Evolutionary conservation across 176 grass and related monocot species (phyloP).

Genomic region (Triticum monococcum): DNA sequence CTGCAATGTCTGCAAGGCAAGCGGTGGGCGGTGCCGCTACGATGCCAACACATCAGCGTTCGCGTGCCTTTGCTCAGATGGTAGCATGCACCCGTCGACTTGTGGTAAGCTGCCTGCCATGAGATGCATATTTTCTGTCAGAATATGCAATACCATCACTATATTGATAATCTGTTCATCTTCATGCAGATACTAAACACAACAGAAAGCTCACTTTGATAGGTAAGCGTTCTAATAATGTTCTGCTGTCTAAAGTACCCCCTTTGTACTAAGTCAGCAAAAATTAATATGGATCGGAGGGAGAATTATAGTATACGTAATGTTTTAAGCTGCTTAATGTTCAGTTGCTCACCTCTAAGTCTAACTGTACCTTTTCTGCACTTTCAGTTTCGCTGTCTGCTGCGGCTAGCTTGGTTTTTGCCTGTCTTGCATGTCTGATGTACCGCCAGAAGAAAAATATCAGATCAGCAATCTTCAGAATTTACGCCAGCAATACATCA

Average conservation of each 20-base stretch:
- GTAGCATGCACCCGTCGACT: not conserved
- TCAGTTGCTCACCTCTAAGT: not conserved
- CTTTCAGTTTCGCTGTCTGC: constrained; percentile 24
- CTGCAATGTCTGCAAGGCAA: constrained; percentile 37
- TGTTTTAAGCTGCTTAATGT: not conserved
- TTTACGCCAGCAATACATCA: not conserved
- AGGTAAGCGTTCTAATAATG: constrained; percentile 1
- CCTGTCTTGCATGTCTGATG: constrained; percentile 20
- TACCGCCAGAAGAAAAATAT: constrained; percentile 1
- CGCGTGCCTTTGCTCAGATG: constrained; percentile 42
- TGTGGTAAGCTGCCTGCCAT: constrained; percentile 20
- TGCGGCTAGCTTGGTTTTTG: not conserved
- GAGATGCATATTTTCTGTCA: not conserved
- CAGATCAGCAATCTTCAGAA: not conserved
- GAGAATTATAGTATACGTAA: not conserved
- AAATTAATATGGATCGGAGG: too few relatives aligned
- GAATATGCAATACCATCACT: not conserved
- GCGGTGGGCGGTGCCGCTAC: constrained; percentile 38
- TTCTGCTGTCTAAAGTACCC: not conserved
- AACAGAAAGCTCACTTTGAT: constrained; percentile 17
- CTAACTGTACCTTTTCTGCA: not conserved
- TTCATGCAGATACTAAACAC: constrained; percentile 15
- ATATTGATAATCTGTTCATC: not conserved
- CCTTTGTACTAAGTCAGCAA: too few relatives aligned
- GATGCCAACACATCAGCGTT: constrained; percentile 22